A percentile compares a stretch with the other conserved stretches of the same genome.
Evolutionary conservation across 2,329 filamentous ascomycete species (phyloP).

Genomic region (Erysiphe pulchra): DNA sequence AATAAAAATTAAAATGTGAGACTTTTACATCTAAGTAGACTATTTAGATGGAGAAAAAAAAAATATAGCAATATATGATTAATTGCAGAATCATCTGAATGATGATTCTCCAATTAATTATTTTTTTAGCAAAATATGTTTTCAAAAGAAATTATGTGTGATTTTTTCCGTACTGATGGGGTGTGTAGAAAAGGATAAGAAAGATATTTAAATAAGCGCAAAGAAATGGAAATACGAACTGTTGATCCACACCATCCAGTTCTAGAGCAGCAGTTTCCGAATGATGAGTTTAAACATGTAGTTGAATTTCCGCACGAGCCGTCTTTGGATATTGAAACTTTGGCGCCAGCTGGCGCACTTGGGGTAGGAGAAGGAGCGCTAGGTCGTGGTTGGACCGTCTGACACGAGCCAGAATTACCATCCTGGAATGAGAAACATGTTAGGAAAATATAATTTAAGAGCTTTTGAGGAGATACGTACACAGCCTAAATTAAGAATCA

Average conservation of each 20-base stretch:
- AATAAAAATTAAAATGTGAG: background rate
- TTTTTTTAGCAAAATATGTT: no score
- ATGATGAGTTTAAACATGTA: conserved; percentile 8
- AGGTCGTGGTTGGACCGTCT: background rate
- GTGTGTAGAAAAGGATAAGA: background rate
- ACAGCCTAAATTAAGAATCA: background rate
- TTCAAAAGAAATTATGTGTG: no score
- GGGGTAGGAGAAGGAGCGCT: background rate
- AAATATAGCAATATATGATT: no score
- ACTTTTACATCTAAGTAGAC: background rate
- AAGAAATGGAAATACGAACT: background rate
- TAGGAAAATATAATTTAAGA: background rate
- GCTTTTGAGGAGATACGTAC: background rate
- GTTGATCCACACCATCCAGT: conserved; percentile 12
- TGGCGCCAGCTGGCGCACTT: background rate
- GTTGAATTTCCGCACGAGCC: conserved; percentile 6
- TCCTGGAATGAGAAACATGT: background rate
- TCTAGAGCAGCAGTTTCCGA: conserved; percentile 12
- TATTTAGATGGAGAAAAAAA: no score
- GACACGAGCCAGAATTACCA: background rate
- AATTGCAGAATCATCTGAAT: no score
- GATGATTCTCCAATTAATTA: no score
- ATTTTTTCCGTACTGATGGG: background rate
- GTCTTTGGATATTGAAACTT: conserved; percentile 1
- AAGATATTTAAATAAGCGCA: background rate